Evolutionary conservation across 2,329 filamentous ascomycete species (phyloP).

Genomic region (Claviceps lovelessii): DNA sequence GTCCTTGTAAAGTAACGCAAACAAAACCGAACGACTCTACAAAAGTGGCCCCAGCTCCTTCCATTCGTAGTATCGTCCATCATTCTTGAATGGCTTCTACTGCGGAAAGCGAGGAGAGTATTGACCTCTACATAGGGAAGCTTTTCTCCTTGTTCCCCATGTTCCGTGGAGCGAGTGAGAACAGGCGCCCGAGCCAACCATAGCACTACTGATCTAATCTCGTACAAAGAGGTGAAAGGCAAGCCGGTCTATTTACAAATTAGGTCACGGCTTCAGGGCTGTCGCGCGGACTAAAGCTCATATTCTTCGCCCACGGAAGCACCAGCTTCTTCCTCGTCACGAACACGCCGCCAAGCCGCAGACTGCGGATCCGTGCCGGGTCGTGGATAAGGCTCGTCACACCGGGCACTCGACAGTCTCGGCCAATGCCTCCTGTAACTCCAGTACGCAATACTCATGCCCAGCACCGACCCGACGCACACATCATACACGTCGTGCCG

Average conservation of each 20-base stretch:
- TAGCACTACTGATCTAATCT: not conserved
- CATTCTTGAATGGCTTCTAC: not conserved
- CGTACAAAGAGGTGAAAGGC: not conserved
- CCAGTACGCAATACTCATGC: slow-evolving; percentile 47
- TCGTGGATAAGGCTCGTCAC: slow-evolving; percentile 42
- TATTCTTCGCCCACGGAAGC: slow-evolving; percentile 21
- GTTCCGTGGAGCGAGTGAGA: not conserved
- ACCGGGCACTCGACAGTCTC: slow-evolving; percentile 33
- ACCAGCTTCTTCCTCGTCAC: slow-evolving; percentile 39
- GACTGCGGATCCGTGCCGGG: slow-evolving; percentile 23
- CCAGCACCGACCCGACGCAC: slow-evolving; percentile 44
- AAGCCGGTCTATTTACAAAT: not conserved
- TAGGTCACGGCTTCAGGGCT: not conserved
- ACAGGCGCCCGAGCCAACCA: not conserved
- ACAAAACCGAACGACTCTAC: slow-evolving; percentile 2
- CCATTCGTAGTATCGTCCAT: not conserved
- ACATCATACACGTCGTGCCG: slow-evolving; percentile 60
- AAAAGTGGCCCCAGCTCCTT: not conserved
- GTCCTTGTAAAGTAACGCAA: slow-evolving; percentile 9
- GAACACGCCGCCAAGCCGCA: slow-evolving; percentile 28
- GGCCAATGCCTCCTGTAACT: slow-evolving; percentile 54
- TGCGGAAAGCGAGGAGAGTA: not conserved
- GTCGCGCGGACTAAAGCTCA: slow-evolving; percentile 9
- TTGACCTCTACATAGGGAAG: not conserved
- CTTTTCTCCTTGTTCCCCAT: not conserved